Base-by-base conservation (phyloP, 2,329 filamentous ascomycete genomes). In the Monosporascus sp. region DNA sequence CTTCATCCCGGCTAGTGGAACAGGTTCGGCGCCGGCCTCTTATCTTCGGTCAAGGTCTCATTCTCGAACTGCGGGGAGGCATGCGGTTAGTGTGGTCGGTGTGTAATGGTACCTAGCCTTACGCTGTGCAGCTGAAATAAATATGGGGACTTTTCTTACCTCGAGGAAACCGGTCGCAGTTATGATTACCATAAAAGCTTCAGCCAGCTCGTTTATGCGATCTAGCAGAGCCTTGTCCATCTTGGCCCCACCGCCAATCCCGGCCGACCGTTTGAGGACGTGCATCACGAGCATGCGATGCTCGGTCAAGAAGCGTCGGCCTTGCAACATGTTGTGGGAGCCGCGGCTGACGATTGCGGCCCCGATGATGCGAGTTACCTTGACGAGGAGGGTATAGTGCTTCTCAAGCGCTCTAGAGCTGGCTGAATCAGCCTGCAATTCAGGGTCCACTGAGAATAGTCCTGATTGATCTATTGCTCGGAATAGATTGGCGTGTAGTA, bases 401-500 rank as follows among this genome's bases (percentile, higher is more conserved):
- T 86, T 87, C 58, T 85, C 82, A 20, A 96, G 78, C 3, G 90
- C 87, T 54, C 80, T 77, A 3, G 82, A 76, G 61, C 90, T 86
- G 51, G 85, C 79, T 52, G 86, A 81, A 60, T 89, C 83, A 54
- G 92, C 84, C 55, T 95, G 91, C 51, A 99, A 84, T 69, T 99
- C 94, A 1, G 94, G 94, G 68, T 99, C 94, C 14, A 89, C 88
- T 8, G 85, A 78, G 69, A 97, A 99, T 22, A 97, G 79, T n/a
- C 85, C 83, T 1, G 91, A 96, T 52, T 87, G 82, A 57, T 88
- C 87, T 27, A 97, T 76, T 0, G 89, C 81, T 45, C 86, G 82
- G 74, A 99, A 93, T 5, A 99, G 79, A 57, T 93, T 93, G 8
- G 90, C 89, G 64, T 95, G 91, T 43, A 97, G 78, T n/a, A 97